Base-by-base conservation (phyloP, 2,329 filamentous ascomycete species). In the Phyllachora maydis region DNA sequence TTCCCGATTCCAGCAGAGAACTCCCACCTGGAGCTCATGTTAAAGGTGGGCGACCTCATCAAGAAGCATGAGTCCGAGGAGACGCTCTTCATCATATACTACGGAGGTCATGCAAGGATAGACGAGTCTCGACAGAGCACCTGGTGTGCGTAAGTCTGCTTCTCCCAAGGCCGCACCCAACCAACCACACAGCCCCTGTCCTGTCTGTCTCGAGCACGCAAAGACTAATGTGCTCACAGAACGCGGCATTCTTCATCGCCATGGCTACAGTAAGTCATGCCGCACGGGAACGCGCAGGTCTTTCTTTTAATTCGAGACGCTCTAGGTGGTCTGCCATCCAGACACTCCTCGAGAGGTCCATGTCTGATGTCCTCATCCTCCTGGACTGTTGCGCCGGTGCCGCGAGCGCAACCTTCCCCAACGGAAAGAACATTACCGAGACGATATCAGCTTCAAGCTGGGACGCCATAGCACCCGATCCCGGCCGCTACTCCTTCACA, bases 251-350 rank as follows among this genome's bases (percentile, higher is more conserved):
- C 52, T 8, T 52, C 53, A 20, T 65, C 60, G 3, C 57, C 60
- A 3, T 65, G 57, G 52, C 37, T 66, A 23, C 61, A 66, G 50
- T n/a, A n/a, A n/a, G n/a, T 58, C 25, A n/a, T n/a, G n/a, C n/a
- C n/a, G n/a, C n/a, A n/a, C n/a, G n/a, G n/a, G n/a, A n/a, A n/a
- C n/a, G n/a, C n/a, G n/a, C n/a, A n/a, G n/a, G n/a, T n/a, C n/a
- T n/a, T n/a, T n/a, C n/a, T n/a, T n/a, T n/a, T n/a, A n/a, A n/a
- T n/a, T n/a, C n/a, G n/a, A n/a, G n/a, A n/a, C n/a, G n/a, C n/a
- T n/a, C n/a, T n/a, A n/a, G n/a, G n/a, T 66, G 62, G 62, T 66
- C 61, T 11, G 62, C 63, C 8, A 66, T 67, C 18, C 63, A 67
- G 35, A 66, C 60, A 0, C 45, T 66, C 3, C 41, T 67, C 6